These are phyloP conservation scores for Apiotrichum mycotoxinovorans DNA, from an alignment of 1,284 basidiomycete genomes.

Conservation along the genomic window DNA sequence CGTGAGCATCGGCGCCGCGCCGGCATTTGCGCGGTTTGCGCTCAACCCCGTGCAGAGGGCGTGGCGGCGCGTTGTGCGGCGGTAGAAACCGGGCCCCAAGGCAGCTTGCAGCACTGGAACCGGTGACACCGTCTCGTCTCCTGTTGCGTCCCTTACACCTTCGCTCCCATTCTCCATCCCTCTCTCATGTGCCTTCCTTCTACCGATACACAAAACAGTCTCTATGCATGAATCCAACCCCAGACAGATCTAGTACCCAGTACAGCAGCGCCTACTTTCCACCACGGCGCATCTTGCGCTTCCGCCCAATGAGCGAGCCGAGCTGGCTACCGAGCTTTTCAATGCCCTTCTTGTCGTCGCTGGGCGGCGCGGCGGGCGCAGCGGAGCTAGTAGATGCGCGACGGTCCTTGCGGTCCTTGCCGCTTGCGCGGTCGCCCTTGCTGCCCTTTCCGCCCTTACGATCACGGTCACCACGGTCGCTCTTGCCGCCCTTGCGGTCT, in stretches of 20 bases:
- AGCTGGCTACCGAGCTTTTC: constrained; percentile 46
- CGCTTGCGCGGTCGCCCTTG: not conserved
- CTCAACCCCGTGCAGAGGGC: constrained; percentile 2
- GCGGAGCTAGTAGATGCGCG: not conserved
- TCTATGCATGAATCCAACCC: too few species aligned
- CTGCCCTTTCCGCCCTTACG: not conserved
- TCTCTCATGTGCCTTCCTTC: not conserved
- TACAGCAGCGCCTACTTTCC: not conserved
- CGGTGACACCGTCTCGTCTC: too few species aligned
- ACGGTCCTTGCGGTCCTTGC: not conserved
- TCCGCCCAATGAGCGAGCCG: constrained; percentile 49
- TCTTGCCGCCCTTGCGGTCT: constrained; percentile 3
- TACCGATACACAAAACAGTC: not conserved
- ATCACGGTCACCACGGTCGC: constrained; percentile 6
- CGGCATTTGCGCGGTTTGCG: constrained; percentile 62
- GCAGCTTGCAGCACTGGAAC: too few species aligned
- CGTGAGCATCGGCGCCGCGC: constrained; percentile 68
- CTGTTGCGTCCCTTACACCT: too few species aligned
- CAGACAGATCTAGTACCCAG: not conserved
- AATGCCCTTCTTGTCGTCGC: constrained; percentile 37
- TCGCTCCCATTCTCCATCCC: not conserved
- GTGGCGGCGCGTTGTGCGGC: not conserved
- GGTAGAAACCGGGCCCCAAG: not conserved
- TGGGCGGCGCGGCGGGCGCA: not conserved
- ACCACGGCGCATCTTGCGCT: constrained; percentile 37